A percentile compares a stretch with the other conserved stretches of the same genome.
These are phyloP conservation scores for Phaeotremella fagi DNA, from an alignment of 768 basidiomycete genomes.

Conservation along the genomic window DNA sequence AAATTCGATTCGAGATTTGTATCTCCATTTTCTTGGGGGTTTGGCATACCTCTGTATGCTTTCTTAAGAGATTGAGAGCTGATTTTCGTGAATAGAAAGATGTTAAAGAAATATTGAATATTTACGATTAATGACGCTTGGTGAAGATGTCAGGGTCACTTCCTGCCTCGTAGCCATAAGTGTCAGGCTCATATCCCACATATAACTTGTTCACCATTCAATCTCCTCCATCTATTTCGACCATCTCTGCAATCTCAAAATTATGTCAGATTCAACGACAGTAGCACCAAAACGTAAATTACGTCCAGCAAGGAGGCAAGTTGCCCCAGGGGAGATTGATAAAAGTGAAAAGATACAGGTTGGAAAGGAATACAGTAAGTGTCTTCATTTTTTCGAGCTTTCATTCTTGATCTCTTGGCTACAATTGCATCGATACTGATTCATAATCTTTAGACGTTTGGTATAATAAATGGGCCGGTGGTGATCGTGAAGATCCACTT, in stretches of 20 bases:
- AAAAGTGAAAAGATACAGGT: constrained; percentile 84
- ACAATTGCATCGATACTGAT: constrained; percentile 1
- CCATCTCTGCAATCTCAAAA: neutral
- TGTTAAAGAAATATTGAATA: no score
- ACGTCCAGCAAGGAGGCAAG: constrained; percentile 89
- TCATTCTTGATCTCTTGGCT: neutral
- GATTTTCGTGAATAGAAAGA: no score
- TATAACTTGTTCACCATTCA: neutral
- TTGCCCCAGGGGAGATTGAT: constrained; percentile 82
- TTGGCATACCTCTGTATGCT: no score
- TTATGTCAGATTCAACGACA: constrained; percentile 12
- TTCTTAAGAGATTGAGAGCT: no score
- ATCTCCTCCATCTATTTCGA: neutral
- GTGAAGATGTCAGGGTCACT: neutral
- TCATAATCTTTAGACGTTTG: constrained; percentile 61
- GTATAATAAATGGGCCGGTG: constrained; percentile 99
- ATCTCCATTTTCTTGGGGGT: no score
- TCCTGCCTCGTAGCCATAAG: no score
- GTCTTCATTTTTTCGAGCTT: neutral
- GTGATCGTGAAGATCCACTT: constrained; percentile 92
- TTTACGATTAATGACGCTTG: no score
- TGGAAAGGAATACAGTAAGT: constrained; percentile 92
- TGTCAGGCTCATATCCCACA: neutral
- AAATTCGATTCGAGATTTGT: neutral
- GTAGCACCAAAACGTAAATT: constrained; percentile 54